phyloP scores from a whole-genome alignment of 768 basidiomycete species.

The Amanita muscaria region DNA sequence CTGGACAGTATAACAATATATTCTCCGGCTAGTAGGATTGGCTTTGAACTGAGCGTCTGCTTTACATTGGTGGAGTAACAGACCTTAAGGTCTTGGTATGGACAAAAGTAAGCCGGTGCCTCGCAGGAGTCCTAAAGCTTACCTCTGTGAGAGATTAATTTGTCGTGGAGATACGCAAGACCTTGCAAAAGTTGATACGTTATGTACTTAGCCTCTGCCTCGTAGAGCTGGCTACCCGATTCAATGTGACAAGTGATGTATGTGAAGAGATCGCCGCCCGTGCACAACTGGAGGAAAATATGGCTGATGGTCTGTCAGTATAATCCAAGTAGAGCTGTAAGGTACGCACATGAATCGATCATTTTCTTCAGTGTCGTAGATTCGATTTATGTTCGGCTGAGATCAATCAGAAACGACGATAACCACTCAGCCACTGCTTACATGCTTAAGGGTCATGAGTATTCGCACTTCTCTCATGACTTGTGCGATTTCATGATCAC shows the following conservation, averaged over 20 bases:
- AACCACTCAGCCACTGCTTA: slow-evolving; percentile 22
- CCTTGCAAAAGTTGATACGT: slow-evolving; percentile 74
- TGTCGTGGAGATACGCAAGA: slow-evolving; percentile 61
- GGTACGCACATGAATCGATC: slow-evolving; percentile 46
- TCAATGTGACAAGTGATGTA: slow-evolving; percentile 62
- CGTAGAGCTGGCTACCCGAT: slow-evolving; percentile 44
- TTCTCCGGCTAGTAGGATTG: slow-evolving; percentile 60
- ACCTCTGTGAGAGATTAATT: slow-evolving; percentile 76
- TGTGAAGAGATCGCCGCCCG: slow-evolving; percentile 82
- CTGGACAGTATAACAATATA: slow-evolving; percentile 69
- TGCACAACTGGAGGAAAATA: slow-evolving; percentile 80
- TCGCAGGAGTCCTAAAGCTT: too few relatives aligned
- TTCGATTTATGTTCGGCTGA: slow-evolving; percentile 71
- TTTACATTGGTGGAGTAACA: not conserved
- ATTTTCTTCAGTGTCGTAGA: slow-evolving; percentile 60
- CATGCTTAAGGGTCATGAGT: slow-evolving; percentile 63
- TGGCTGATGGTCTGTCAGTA: slow-evolving; percentile 34
- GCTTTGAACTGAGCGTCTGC: not conserved
- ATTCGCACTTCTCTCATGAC: slow-evolving; percentile 77
- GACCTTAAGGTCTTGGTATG: slow-evolving; percentile 54
- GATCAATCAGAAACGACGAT: not conserved
- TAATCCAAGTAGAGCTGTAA: not conserved
- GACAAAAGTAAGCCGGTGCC: slow-evolving; percentile 1
- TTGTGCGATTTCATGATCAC: slow-evolving; percentile 46
- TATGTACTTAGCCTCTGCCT: slow-evolving; percentile 79